These are phyloP conservation scores for Heritiera fomes DNA, from an alignment of 345 rosid species.

Conservation along the genomic window DNA sequence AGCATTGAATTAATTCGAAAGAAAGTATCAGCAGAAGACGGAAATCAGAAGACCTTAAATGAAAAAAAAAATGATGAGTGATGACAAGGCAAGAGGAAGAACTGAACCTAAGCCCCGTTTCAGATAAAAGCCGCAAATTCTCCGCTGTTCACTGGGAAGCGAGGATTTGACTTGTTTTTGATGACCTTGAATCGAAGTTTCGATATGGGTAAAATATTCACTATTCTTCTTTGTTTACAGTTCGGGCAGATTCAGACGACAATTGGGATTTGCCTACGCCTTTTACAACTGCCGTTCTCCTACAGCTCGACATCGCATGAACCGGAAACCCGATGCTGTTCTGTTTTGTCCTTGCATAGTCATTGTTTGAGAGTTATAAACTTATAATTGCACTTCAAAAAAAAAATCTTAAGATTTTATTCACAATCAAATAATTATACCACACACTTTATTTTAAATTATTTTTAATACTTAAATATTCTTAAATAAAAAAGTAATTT, in stretches of 20 bases:
- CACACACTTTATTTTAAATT: too few relatives aligned
- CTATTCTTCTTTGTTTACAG: neutral
- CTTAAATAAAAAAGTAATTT: too few relatives aligned
- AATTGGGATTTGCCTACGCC: neutral
- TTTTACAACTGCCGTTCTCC: neutral
- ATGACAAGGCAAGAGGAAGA: neutral
- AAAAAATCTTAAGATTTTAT: too few relatives aligned
- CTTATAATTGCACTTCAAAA: too few relatives aligned
- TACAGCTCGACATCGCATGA: neutral
- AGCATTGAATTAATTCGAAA: slow-evolving; percentile 1
- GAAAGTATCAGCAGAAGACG: neutral
- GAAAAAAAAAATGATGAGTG: neutral
- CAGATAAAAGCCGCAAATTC: neutral
- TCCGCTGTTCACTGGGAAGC: neutral
- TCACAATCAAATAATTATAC: too few relatives aligned
- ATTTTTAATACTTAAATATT: too few relatives aligned
- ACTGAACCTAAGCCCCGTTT: neutral
- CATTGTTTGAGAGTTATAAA: too few relatives aligned
- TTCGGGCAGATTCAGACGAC: neutral
- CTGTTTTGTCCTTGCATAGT: neutral
- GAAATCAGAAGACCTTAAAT: neutral
- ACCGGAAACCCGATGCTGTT: neutral
- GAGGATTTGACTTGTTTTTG: neutral
- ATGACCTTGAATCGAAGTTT: neutral
- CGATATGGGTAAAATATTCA: neutral